Evolutionary conservation across 2,329 filamentous ascomycete species (phyloP).

Genomic region (Metarhizium rileyi): DNA sequence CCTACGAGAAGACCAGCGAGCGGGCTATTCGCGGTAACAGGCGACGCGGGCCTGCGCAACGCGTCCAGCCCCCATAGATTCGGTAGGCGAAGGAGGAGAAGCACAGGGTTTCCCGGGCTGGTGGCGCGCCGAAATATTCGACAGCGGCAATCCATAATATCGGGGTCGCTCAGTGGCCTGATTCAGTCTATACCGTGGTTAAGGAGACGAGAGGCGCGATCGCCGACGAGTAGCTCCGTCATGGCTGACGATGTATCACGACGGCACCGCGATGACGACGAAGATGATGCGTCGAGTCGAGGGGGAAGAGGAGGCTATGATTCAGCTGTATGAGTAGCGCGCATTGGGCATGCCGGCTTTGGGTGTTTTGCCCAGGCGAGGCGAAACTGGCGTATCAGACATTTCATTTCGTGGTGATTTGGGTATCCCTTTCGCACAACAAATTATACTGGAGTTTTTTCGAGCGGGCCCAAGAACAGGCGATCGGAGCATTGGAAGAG

Average conservation of each 20-base stretch:
- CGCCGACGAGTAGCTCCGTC: constrained; percentile 7
- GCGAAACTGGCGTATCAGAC: background rate
- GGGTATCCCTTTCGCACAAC: background rate
- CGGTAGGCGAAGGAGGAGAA: constrained; percentile 42
- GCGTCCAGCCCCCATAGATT: constrained; percentile 22
- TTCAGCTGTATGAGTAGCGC: constrained; percentile 23
- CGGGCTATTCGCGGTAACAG: constrained; percentile 15
- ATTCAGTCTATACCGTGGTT: constrained; percentile 47
- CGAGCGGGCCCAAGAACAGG: background rate
- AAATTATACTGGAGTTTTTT: background rate
- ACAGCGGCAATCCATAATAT: constrained; percentile 30
- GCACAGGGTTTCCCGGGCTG: constrained; percentile 53
- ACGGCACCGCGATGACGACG: background rate
- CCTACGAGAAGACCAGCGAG: constrained; percentile 22
- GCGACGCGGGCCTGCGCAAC: constrained; percentile 19
- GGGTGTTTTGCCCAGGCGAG: background rate
- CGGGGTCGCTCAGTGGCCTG: constrained; percentile 41
- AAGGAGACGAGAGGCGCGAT: constrained; percentile 12
- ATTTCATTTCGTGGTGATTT: background rate
- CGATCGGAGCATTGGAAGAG: background rate
- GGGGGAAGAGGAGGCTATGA: constrained; percentile 8
- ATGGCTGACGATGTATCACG: constrained; percentile 2
- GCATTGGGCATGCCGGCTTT: background rate
- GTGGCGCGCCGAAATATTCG: constrained; percentile 38
- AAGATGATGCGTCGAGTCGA: background rate